Conservation (phyloP, 352 stramenopile genomes). For the Paralagenidium karlingii region DNA sequence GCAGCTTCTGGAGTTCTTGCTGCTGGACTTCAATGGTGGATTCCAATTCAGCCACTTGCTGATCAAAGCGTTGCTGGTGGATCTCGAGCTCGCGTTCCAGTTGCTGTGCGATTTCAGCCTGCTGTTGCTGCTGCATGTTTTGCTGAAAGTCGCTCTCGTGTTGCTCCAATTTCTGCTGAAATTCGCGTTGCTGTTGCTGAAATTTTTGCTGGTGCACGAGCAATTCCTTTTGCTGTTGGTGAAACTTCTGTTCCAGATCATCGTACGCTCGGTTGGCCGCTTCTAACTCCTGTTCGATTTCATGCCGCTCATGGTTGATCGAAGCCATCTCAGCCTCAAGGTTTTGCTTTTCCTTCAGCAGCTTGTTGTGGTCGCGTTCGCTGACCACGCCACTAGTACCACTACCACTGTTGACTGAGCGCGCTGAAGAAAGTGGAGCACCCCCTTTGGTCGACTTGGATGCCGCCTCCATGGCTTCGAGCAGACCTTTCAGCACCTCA, state of each 20-base stretch:
- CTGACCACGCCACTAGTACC: constrained; percentile 1
- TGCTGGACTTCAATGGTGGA: too few relatives aligned
- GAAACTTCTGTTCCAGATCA: not conserved
- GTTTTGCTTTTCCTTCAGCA: constrained; percentile 40
- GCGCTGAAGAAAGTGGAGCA: not conserved
- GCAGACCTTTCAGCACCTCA: constrained; percentile 49
- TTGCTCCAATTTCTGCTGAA: constrained; percentile 57
- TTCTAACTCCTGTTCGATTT: not conserved
- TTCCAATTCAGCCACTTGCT: too few relatives aligned
- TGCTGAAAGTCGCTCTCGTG: constrained; percentile 50
- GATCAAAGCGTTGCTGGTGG: too few relatives aligned
- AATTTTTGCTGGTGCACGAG: constrained; percentile 11
- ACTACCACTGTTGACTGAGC: not conserved
- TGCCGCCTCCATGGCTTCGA: constrained; percentile 60
- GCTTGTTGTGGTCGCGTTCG: constrained; percentile 7
- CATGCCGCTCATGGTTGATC: too few relatives aligned
- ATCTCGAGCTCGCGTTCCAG: too few relatives aligned
- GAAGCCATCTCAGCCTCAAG: constrained; percentile 30
- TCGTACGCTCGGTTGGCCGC: not conserved
- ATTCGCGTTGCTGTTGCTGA: constrained; percentile 45
- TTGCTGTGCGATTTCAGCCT: constrained; percentile 49
- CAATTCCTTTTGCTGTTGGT: constrained; percentile 3
- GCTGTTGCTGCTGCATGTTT: constrained; percentile 49
- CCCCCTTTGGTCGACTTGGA: constrained; percentile 20
- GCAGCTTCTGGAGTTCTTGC: too few relatives aligned